Base-by-base conservation (phyloP, 108 stramenopile genomes). In the Cyclotella baltica region DNA sequence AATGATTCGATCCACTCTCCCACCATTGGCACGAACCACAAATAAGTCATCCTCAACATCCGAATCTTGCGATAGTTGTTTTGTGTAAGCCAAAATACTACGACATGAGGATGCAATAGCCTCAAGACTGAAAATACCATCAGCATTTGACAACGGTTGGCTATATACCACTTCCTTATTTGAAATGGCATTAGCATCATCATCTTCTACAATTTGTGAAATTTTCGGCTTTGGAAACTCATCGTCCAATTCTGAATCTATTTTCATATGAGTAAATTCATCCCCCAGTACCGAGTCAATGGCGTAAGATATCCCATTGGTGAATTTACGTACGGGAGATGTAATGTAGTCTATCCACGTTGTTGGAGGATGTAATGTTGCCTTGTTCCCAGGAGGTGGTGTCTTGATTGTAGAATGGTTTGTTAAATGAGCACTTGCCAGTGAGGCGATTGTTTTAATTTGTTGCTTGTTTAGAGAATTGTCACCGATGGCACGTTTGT, bases 1-100 rank as follows among this genome's bases (percentile, higher is more conserved):
- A 50, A 78, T 55, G 10, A 78, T 46, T 20, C 70, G 53, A 34
- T 64, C 70, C 13, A 62, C 48, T 11, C 29, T 47, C 22, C 70
- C 77, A 43, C 28, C 0, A 16, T 22, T n/a, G 48, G 43, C 61
- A 34, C 46, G 16, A 22, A 65, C 18, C 3, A 55, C 3, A 47
- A 72, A 57, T 52, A 78, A 59, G n/a, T 64, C 62, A 2, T 59
- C 58, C 36, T 16, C 22, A 34, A 4, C 30, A 48, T 46, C 3
- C 25, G 19, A 0, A 30, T 61, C 2, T 23, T 38, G 23, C 20
- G 6, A 9, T 0, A 22, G 22, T 25, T 40, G 25, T 5, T 30
- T 43, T 63, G 46, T 43, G 76, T 58, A 77, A 15, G 23, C 20
- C 48, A 70, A 33, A 38, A 70, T 34, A 36, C 47, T 27, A 8